Percentiles rank a stretch among this genome's conserved stretches.
Conservation (phyloP, 495 filamentous ascomycete species). For the Neurospora intermedia region DNA sequence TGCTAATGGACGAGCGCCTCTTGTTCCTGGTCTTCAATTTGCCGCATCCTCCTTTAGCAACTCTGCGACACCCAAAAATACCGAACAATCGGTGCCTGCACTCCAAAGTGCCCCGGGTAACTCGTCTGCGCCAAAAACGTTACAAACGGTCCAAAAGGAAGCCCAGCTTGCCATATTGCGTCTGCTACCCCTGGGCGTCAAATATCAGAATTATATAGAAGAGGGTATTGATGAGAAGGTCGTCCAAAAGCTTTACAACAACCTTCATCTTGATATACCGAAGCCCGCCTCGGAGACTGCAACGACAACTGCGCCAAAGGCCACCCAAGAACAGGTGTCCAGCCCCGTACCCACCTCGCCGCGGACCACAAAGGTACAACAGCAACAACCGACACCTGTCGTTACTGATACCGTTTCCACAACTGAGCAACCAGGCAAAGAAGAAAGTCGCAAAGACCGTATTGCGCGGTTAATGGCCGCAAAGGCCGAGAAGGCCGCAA, state of each 20-base stretch:
- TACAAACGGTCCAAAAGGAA: conserved; percentile 48
- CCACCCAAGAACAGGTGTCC: not conserved
- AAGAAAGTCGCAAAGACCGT: conserved; percentile 64
- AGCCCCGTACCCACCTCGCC: not conserved
- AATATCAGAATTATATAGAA: conserved; percentile 55
- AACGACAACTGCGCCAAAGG: not conserved
- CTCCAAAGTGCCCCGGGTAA: not conserved
- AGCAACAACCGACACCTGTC: conserved; percentile 4
- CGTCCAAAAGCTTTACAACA: conserved; percentile 53
- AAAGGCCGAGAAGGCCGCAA: conserved; percentile 27
- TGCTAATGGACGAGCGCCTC: not conserved
- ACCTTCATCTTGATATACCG: conserved; percentile 46
- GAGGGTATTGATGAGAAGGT: conserved; percentile 59
- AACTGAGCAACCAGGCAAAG: conserved; percentile 28
- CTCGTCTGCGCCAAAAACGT: conserved; percentile 13
- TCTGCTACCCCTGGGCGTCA: conserved; percentile 52
- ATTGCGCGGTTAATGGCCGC: conserved; percentile 64
- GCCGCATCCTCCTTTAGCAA: not conserved
- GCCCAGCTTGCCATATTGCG: conserved; percentile 59
- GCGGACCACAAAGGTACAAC: not conserved
- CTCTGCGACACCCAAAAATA: not conserved
- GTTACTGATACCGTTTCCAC: conserved; percentile 4
- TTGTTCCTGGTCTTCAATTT: not conserved
- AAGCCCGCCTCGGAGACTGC: conserved; percentile 9
- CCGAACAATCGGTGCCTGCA: not conserved